Evolutionary conservation across 306 rosid genomes (phyloP), one percentile per base, ranked within the genome.

Genomic region (Castanea crenata): DNA sequence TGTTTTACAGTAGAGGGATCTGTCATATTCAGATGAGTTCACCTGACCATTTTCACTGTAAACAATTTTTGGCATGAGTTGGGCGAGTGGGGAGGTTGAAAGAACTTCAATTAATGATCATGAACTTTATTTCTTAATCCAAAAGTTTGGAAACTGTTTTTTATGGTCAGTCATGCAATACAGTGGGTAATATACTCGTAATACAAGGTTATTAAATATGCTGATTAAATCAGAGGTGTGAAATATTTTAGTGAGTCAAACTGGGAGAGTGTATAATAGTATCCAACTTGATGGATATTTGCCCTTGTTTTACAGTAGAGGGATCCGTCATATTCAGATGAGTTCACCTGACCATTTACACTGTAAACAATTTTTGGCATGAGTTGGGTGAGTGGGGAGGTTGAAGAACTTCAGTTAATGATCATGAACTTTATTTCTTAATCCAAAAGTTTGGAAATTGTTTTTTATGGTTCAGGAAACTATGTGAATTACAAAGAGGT

Each of bases 391-490:
- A 63, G 63, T 74, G 46, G 55, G 69, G 54, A 25, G 27, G 27
- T 25, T 25, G 27, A 25, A 25, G 27, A 25, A 25, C 27, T 78
- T 49, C 20, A 68, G 12, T 77, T 62, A 49, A 32, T 59, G 71
- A 20, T 77, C 18, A 29, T 57, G 55, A 76, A 65, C 71, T 15
- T 35, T 46, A 3, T 61, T 31, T 82, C 63, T 74, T 68, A 38
- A 81, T 71, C 59, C 61, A 49, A 6, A 74, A 38, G 49, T 76
- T 10, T 38, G 83, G 49, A 27, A 74, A 67, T 71, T 76, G 75
- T 65, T 31, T 51, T 79, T 41, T 46, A 79, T 84, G 78, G 80
- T 80, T 83, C 90, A 87, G 87, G 90, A 85, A 21, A 79, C 59
- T 21, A 81, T 76, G 87, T 77, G 79, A 77, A 77, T 75, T 71